These are phyloP conservation scores for Discostella stelligera DNA, from an alignment of 352 stramenopile species.

Conservation along the genomic window DNA sequence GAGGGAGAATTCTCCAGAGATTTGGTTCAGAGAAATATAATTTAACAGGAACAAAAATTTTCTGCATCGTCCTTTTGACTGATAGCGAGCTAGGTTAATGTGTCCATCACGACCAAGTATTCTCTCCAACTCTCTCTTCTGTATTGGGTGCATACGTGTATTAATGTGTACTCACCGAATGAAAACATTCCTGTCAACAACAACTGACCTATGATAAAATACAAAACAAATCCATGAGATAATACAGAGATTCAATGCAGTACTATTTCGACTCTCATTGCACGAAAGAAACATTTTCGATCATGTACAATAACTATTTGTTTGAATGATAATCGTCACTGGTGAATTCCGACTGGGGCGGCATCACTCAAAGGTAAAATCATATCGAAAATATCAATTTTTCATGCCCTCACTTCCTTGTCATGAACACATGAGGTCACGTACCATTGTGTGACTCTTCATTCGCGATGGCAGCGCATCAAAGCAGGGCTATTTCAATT, in stretches of 20 bases:
- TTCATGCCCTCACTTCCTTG: background rate
- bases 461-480: too few relatives aligned
- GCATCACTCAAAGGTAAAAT: slow-evolving; percentile 62
- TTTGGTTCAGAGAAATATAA: slow-evolving; percentile 47
- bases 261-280: background rate
- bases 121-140: too few relatives aligned
- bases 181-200: background rate
- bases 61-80: slow-evolving; percentile 51
- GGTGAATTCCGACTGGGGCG: slow-evolving; percentile 53
- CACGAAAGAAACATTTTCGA: slow-evolving; percentile 18
- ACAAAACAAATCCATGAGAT: background rate
- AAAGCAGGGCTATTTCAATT: too few relatives aligned
- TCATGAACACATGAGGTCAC: background rate
- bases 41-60: slow-evolving; percentile 53
- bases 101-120: slow-evolving; percentile 40
- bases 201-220: background rate
- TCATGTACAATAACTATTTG: slow-evolving; percentile 62
- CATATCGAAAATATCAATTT: slow-evolving; percentile 30
- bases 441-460: background rate
- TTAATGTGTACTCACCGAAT: background rate
- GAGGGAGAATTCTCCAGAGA: background rate
- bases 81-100: slow-evolving; percentile 49
- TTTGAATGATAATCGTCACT: slow-evolving; percentile 58
- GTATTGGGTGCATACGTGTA: too few relatives aligned
- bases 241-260: background rate